Conservation (phyloP, 169 alveolate species). For the Plasmodium knowlesi region DNA sequence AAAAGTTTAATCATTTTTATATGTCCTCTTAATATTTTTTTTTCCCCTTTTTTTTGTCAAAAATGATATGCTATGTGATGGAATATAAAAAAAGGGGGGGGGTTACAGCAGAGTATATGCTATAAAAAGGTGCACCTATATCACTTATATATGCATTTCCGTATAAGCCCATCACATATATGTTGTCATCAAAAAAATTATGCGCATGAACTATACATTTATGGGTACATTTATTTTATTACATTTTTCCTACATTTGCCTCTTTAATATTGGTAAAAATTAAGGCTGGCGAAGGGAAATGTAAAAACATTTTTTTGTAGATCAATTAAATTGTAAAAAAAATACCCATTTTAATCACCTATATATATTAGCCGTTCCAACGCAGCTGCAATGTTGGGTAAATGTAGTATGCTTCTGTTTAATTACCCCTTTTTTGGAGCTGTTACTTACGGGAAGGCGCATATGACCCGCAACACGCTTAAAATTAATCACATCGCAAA, state of each 20-base stretch:
- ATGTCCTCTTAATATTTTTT: neutral
- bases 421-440: neutral
- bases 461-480: neutral
- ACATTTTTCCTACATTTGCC: neutral
- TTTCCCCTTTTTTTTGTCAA: neutral
- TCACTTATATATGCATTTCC: conserved; percentile 38
- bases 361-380: neutral
- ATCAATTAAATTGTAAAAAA: neutral
- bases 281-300: neutral
- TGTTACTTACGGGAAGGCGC: neutral
- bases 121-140: conserved; percentile 69
- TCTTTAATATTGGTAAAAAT: neutral
- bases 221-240: neutral
- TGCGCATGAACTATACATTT: neutral
- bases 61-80: neutral
- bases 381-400: neutral
- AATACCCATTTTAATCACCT: neutral
- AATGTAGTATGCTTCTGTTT: neutral
- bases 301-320: neutral
- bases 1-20: neutral
- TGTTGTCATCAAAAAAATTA: neutral
- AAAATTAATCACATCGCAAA: neutral
- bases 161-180: neutral
- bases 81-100: neutral
- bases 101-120: neutral